Evolutionary conservation across 139 green algal species (phyloP), one percentile per base, ranked within the genome.

Genomic region (Tetradesmus lagerheimii): DNA sequence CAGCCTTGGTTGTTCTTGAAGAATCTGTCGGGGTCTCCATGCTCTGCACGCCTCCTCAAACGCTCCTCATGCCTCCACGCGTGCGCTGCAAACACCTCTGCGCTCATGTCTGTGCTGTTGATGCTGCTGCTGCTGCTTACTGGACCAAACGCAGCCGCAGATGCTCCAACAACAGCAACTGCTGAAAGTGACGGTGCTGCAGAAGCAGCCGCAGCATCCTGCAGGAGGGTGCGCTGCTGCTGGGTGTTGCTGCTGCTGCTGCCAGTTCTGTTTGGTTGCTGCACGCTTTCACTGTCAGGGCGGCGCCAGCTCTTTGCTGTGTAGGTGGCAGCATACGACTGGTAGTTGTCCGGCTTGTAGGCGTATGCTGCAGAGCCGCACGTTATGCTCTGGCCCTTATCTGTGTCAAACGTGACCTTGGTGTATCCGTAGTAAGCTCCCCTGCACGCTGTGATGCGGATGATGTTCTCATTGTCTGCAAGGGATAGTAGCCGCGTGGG

Each of bases 341-440:
- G 20, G 31, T 45, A 81, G 75, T 35, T 35, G 12, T 41, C 31
- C 8, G 75, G 75, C 31, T 41, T 27, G 31, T 81, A 81, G 35
- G 35, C 18, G 31, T 81, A 41, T 12, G 34, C 6, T 15, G n/a
- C 75, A 81, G 18, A n/a, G 75, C 75, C 75, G 34, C 75, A 81
- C 9, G 75, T 47, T 4, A 81, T 27, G 35, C 20, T 47, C 35
- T 27, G 25, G 35, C 75, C 75, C 35, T 41, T 37, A 47, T 81
- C 75, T 50, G 35, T 47, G 1, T 81, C n/a, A 45, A 81, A 81
- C 0, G 14, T 45, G 12, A 81, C 18, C 20, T 37, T 81, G 34
- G 75, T n/a, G 75, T 81, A 81, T 34, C 75, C 75, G 27, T 81
- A 81, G 75, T 47, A 81, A 37, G n/a, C 75, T 15, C 75, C 75